Percentiles rank a stretch among this genome's conserved stretches.
Conservation (phyloP, 306 rosid species). For the Nissolia schottii region DNA sequence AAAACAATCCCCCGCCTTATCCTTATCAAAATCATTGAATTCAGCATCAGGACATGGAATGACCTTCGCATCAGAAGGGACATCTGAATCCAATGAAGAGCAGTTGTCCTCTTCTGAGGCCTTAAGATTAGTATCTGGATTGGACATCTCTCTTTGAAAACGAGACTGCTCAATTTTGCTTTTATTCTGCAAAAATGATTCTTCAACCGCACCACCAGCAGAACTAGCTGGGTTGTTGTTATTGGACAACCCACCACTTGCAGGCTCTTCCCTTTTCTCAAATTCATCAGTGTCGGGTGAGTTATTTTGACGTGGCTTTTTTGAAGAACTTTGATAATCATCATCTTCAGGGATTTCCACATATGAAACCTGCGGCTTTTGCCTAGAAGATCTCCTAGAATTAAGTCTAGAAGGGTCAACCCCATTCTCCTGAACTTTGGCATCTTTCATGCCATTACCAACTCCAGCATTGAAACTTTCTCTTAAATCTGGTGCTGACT, state of each 20-base stretch:
- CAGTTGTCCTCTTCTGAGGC: conserved; percentile 15
- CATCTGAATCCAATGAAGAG: conserved; percentile 25
- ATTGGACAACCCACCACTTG: conserved; percentile 19
- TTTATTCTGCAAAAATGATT: conserved; percentile 15
- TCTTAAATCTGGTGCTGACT: conserved; percentile 29
- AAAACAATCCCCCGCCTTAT: conserved; percentile 42
- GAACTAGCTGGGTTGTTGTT: conserved; percentile 24
- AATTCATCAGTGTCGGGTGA: conserved; percentile 26
- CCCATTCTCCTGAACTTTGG: conserved; percentile 24
- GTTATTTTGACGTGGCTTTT: conserved; percentile 33
- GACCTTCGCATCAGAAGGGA: conserved; percentile 13
- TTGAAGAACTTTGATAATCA: conserved; percentile 30
- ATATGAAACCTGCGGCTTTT: conserved; percentile 43
- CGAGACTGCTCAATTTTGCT: conserved; percentile 27
- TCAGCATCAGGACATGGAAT: conserved; percentile 57
- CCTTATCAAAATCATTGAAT: conserved; percentile 64
- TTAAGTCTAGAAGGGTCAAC: conserved; percentile 30
- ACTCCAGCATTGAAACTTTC: conserved; percentile 28
- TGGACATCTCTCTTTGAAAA: conserved; percentile 21
- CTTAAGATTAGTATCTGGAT: conserved; percentile 24
- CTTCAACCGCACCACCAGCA: conserved; percentile 23
- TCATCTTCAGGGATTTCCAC: conserved; percentile 32
- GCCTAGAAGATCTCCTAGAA: conserved; percentile 59
- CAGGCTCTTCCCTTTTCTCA: conserved; percentile 29
- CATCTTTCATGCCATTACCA: conserved; percentile 13